phyloP scores from a whole-genome alignment of 2,329 filamentous ascomycete genomes.

The Clonostachys rosea region DNA sequence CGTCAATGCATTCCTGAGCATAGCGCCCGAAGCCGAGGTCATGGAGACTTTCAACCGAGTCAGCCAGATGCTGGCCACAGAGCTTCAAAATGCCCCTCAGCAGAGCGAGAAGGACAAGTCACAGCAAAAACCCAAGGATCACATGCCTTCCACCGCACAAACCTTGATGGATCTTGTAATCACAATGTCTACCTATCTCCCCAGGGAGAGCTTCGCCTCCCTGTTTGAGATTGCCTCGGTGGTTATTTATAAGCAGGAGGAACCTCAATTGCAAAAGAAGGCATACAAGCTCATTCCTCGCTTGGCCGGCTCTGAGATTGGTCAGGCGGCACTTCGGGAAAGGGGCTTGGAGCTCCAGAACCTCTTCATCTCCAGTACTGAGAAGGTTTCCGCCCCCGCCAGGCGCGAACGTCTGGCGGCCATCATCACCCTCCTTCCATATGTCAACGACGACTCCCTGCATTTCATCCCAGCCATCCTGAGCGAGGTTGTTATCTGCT shows the following conservation, averaged over 20 bases:
- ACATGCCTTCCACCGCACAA: slow-evolving; percentile 88
- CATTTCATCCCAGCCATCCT: slow-evolving; percentile 92
- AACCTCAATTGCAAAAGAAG: slow-evolving; percentile 96
- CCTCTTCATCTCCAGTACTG: slow-evolving; percentile 73
- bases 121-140: slow-evolving; percentile 55
- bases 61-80: slow-evolving; percentile 73
- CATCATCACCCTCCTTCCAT: slow-evolving; percentile 74
- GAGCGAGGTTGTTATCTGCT: slow-evolving; percentile 91
- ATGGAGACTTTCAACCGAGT: slow-evolving; percentile 87
- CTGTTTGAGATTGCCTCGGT: slow-evolving; percentile 84
- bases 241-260: slow-evolving; percentile 75
- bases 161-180: slow-evolving; percentile 97
- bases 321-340: slow-evolving; percentile 70
- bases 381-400: slow-evolving; percentile 83
- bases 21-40: slow-evolving; percentile 73
- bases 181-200: slow-evolving; percentile 90
- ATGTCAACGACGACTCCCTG: slow-evolving; percentile 71
- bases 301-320: slow-evolving; percentile 74
- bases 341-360: slow-evolving; percentile 75
- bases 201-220: slow-evolving; percentile 75
- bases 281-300: slow-evolving; percentile 97
- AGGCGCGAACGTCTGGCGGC: slow-evolving; percentile 82
- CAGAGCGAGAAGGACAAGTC: slow-evolving; percentile 60
- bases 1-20: slow-evolving; percentile 90
- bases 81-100: slow-evolving; percentile 51